phyloP scores from a whole-genome alignment of 2,329 filamentous ascomycete genomes.

The Aspergillus ruber region DNA sequence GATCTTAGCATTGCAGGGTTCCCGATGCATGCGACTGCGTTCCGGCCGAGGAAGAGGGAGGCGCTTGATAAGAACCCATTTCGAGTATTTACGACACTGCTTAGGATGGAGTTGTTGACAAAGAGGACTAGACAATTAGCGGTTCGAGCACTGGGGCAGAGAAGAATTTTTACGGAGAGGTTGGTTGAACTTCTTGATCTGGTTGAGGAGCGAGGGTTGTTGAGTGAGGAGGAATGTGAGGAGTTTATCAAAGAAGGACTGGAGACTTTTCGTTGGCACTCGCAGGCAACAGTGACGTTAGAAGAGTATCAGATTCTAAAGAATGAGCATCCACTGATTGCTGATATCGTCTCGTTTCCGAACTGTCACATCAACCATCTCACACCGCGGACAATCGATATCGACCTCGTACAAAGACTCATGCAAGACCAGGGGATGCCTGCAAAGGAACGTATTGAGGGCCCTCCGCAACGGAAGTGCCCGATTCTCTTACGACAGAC shows the following conservation, averaged over 20 bases:
- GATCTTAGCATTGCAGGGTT: slow-evolving; percentile 44
- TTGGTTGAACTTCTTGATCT: slow-evolving; percentile 33
- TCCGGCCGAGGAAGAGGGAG: slow-evolving; percentile 35
- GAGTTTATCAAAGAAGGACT: slow-evolving; percentile 41
- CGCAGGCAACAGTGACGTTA: slow-evolving; percentile 33
- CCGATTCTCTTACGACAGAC: slow-evolving; percentile 49
- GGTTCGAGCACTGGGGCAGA: slow-evolving; percentile 25
- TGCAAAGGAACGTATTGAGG: slow-evolving; percentile 48
- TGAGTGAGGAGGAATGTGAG: slow-evolving; percentile 25
- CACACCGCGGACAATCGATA: slow-evolving; percentile 47
- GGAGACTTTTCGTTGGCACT: slow-evolving; percentile 45
- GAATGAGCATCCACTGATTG: slow-evolving; percentile 43
- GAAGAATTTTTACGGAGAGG: slow-evolving; percentile 39
- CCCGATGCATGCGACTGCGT: slow-evolving; percentile 49
- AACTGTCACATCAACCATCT: slow-evolving; percentile 50
- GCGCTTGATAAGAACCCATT: slow-evolving; percentile 42
- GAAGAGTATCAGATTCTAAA: slow-evolving; percentile 40
- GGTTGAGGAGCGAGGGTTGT: slow-evolving; percentile 24
- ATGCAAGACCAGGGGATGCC: slow-evolving; percentile 40
- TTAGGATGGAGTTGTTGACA: slow-evolving; percentile 39
- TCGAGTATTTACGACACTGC: slow-evolving; percentile 37
- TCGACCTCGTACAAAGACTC: slow-evolving; percentile 37
- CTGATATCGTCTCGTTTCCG: slow-evolving; percentile 41
- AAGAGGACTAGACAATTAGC: slow-evolving; percentile 27
- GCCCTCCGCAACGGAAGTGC: slow-evolving; percentile 40